Evolutionary conservation across 2,329 filamentous ascomycete species (phyloP).

Genomic region (Escovopsis sp.): DNA sequence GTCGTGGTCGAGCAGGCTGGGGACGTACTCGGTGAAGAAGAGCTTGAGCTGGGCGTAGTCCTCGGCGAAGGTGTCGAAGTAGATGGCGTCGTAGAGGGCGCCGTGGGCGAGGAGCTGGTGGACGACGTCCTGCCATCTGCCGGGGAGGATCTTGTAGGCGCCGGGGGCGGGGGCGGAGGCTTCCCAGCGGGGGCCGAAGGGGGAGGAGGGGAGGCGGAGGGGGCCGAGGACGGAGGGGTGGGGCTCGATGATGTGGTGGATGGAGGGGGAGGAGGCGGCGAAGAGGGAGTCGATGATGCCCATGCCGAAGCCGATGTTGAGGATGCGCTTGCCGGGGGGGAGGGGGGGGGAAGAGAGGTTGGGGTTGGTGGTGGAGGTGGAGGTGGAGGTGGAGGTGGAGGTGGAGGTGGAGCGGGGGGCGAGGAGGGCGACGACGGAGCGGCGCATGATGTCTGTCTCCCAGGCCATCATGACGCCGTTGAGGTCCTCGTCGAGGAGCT

Average conservation of each 20-base stretch:
- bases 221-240: slow-evolving; percentile 62
- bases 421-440: slow-evolving; percentile 54
- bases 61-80: slow-evolving; percentile 96
- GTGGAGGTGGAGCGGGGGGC: slow-evolving; percentile 12
- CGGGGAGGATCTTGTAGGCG: slow-evolving; percentile 52
- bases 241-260: slow-evolving; percentile 76
- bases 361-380: no score
- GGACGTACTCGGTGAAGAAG: slow-evolving; percentile 81
- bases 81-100: slow-evolving; percentile 70
- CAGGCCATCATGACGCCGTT: slow-evolving; percentile 93
- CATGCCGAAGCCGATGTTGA: slow-evolving; percentile 87
- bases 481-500: slow-evolving; percentile 55
- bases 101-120: slow-evolving; percentile 52
- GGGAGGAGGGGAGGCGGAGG: slow-evolving; percentile 32
- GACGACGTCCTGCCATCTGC: slow-evolving; percentile 70
- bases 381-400: not conserved
- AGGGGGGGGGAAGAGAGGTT: slow-evolving; percentile 34
- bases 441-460: slow-evolving; percentile 76
- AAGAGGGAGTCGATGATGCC: slow-evolving; percentile 74
- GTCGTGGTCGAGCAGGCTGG: slow-evolving; percentile 54
- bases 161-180: slow-evolving; percentile 40
- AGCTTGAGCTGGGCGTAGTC: slow-evolving; percentile 71
- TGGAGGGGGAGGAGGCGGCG: slow-evolving; percentile 46
- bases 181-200: slow-evolving; percentile 42
- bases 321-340: slow-evolving; percentile 43